Percentiles rank a stretch among this genome's conserved stretches.
Evolutionary conservation across 371 early-diverging fungal species (phyloP).

Genomic region (Syncephalis fuscata): DNA sequence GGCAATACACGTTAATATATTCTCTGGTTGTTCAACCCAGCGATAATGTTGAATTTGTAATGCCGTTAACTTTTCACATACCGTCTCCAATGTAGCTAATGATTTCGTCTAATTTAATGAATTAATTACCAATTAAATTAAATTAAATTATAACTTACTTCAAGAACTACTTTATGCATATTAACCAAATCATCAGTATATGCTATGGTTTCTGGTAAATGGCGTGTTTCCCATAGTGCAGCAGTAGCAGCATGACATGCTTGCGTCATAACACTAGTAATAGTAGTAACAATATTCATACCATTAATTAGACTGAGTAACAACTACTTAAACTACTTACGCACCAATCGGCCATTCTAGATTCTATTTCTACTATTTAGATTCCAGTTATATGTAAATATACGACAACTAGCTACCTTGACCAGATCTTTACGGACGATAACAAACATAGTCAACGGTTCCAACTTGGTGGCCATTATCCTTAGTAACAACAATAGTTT

Average conservation of each 20-base stretch:
- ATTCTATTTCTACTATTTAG: constrained; percentile 18
- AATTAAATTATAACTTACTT: too few species aligned
- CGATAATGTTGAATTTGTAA: constrained; percentile 36
- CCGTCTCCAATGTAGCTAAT: constrained; percentile 32
- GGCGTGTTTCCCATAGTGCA: constrained; percentile 36
- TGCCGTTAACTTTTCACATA: constrained; percentile 31
- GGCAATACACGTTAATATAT: constrained; percentile 65
- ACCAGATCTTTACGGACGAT: constrained; percentile 68
- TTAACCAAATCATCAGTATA: constrained; percentile 41
- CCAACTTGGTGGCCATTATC: too few species aligned
- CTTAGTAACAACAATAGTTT: too few species aligned
- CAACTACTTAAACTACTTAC: too few species aligned
- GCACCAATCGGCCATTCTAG: constrained; percentile 67
- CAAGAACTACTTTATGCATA: constrained; percentile 72
- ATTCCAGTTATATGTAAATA: neutral
- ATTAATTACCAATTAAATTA: too few species aligned
- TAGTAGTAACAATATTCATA: too few species aligned
- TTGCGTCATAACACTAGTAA: constrained; percentile 56
- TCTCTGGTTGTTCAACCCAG: constrained; percentile 80
- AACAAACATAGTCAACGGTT: constrained; percentile 63
- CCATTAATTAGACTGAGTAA: neutral
- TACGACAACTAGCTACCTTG: constrained; percentile 26
- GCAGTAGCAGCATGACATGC: constrained; percentile 75
- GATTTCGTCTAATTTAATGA: constrained; percentile 41
- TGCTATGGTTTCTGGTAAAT: constrained; percentile 33